Evolutionary conservation across 1,139 yeast genomes (phyloP).

Genomic region (Debaryomycetaceae sp.): DNA sequence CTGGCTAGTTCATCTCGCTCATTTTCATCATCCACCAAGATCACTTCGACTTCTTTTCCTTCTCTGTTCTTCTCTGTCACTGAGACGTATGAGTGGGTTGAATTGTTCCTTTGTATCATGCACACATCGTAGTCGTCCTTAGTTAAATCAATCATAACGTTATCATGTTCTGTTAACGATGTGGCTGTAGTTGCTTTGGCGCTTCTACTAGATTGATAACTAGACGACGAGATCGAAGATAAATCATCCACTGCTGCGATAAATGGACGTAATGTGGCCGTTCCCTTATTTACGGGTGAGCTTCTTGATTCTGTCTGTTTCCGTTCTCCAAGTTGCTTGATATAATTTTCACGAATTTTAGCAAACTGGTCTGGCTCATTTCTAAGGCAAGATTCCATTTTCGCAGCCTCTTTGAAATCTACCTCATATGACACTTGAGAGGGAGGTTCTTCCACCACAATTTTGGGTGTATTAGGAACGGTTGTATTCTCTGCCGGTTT

Average conservation of each 20-base stretch:
- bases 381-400: background rate
- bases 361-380: background rate
- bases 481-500: constrained; percentile 9
- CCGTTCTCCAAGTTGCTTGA: background rate
- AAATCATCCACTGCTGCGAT: background rate
- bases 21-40: constrained; percentile 32
- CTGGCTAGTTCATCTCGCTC: constrained; percentile 35
- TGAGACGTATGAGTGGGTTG: constrained; percentile 36
- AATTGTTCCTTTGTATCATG: constrained; percentile 31
- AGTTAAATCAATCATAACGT: constrained; percentile 43
- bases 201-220: constrained; percentile 30
- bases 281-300: background rate
- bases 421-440: constrained; percentile 33
- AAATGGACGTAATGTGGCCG: background rate
- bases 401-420: constrained; percentile 36
- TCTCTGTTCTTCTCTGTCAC: constrained; percentile 36
- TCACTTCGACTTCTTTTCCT: constrained; percentile 46
- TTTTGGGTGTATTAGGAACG: constrained; percentile 5
- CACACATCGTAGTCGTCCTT: constrained; percentile 38
- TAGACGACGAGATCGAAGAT: constrained; percentile 19
- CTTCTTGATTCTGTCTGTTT: background rate
- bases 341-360: background rate
- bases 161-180: constrained; percentile 30
- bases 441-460: constrained; percentile 40
- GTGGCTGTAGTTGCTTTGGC: constrained; percentile 17